phyloP scores from a whole-genome alignment of 148 eudicot species.

The Nepenthes mirabilis region DNA sequence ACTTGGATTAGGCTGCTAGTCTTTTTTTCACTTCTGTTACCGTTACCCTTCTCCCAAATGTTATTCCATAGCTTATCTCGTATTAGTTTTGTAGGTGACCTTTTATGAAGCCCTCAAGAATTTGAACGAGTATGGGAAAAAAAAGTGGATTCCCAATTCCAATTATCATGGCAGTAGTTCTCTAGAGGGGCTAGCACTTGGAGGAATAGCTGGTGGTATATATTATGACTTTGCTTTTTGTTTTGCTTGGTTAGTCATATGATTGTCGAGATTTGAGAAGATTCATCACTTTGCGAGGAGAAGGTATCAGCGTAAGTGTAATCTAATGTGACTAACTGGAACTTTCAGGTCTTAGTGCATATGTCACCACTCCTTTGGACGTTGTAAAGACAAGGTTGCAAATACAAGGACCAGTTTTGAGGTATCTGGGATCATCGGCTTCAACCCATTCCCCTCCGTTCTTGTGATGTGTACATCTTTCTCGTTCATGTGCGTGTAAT shows the following conservation, averaged over 20 bases:
- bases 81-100: conserved; percentile 39
- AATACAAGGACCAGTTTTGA: conserved; percentile 59
- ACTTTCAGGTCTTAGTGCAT: conserved; percentile 31
- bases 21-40: too few relatives aligned
- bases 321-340: not conserved
- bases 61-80: not conserved
- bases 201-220: conserved; percentile 90
- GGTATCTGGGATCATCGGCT: conserved; percentile 18
- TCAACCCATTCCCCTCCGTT: not conserved
- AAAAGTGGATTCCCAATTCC: conserved; percentile 36
- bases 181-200: conserved; percentile 66
- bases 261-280: conserved; percentile 2
- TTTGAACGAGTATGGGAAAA: conserved; percentile 51
- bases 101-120: conserved; percentile 73
- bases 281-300: not conserved
- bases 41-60: not conserved
- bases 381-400: conserved; percentile 75
- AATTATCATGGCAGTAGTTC: conserved; percentile 40
- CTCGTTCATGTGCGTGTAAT: too few relatives aligned
- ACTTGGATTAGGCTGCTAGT: too few relatives aligned
- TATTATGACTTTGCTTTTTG: not conserved
- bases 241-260: conserved; percentile 27
- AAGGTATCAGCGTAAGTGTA: not conserved
- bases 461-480: not conserved
- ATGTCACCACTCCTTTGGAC: conserved; percentile 83